Conservation (phyloP, 176 grass and related monocot species). For the Oropetium thomaeum region DNA sequence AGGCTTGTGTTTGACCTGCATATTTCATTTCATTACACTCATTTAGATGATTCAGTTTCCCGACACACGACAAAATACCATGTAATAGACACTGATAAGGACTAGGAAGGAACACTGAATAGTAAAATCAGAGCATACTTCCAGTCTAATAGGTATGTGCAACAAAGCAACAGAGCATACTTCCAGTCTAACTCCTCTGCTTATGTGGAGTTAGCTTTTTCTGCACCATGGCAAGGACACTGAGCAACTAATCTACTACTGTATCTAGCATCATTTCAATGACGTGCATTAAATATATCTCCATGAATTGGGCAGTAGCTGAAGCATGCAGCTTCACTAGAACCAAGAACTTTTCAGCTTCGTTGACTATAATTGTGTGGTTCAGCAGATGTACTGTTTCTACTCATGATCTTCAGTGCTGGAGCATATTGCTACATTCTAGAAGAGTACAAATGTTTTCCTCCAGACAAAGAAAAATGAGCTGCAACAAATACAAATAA, state of each 20-base stretch:
- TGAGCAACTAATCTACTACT: not conserved
- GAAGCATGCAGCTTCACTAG: constrained; percentile 3
- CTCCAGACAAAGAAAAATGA: too few species aligned
- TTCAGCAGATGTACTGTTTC: not conserved
- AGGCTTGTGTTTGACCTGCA: constrained; percentile 65
- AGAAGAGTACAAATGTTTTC: too few species aligned
- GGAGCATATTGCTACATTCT: too few species aligned
- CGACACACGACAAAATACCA: not conserved
- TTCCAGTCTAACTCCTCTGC: not conserved
- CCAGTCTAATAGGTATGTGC: not conserved
- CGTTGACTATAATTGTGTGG: constrained; percentile 7
- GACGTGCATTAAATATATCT: constrained; percentile 1
- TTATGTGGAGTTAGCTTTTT: constrained; percentile 3
- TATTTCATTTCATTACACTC: constrained; percentile 17
- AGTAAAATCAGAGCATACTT: not conserved
- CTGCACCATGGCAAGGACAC: not conserved
- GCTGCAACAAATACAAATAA: too few species aligned
- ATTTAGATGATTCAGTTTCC: not conserved
- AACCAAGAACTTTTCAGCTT: not conserved
- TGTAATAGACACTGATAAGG: not conserved
- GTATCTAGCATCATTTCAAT: constrained; percentile 15
- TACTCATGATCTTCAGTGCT: not conserved
- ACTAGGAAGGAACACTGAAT: not conserved
- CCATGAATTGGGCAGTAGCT: not conserved
- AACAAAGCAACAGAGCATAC: not conserved